A percentile compares a stretch with the other conserved stretches of the same genome.
phyloP scores from a whole-genome alignment of 768 basidiomycete species.

The Serendipita sp. region DNA sequence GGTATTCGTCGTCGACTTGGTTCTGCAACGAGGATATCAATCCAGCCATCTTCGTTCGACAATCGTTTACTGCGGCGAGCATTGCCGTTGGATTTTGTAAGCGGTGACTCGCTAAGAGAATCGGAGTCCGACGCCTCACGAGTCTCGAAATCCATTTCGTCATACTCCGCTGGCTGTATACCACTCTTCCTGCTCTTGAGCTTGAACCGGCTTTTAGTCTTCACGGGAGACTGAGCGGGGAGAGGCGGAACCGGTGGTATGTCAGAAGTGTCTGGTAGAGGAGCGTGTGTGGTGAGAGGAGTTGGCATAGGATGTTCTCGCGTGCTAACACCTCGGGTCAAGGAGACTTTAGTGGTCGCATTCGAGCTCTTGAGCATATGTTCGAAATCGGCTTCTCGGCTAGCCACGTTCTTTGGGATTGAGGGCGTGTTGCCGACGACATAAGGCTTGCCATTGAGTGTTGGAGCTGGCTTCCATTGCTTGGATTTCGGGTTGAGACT shows the following conservation, averaged over 20 bases:
- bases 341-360: constrained; percentile 6
- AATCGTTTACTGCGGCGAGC: constrained; percentile 27
- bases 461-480: constrained; percentile 65
- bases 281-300: neutral
- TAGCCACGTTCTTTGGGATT: constrained; percentile 29
- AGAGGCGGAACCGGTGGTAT: constrained; percentile 2
- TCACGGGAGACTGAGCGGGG: neutral
- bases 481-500: constrained; percentile 44
- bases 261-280: constrained; percentile 5
- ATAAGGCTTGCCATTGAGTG: constrained; percentile 65
- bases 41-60: constrained; percentile 65
- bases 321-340: constrained; percentile 4
- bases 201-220: constrained; percentile 1
- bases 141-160: constrained; percentile 71
- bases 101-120: constrained; percentile 10
- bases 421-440: constrained; percentile 42
- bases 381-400: constrained; percentile 67
- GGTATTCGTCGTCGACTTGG: constrained; percentile 35
- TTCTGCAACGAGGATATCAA: constrained; percentile 61
- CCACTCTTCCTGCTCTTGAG: neutral
- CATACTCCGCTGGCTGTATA: constrained; percentile 38
- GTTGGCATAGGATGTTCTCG: constrained; percentile 2
- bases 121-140: constrained; percentile 21
- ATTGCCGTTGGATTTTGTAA: constrained; percentile 46
- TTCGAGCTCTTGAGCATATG: constrained; percentile 31